Evolutionary conservation across 1,139 yeast genomes (phyloP).

Genomic region (Meyerozyma carpophila): DNA sequence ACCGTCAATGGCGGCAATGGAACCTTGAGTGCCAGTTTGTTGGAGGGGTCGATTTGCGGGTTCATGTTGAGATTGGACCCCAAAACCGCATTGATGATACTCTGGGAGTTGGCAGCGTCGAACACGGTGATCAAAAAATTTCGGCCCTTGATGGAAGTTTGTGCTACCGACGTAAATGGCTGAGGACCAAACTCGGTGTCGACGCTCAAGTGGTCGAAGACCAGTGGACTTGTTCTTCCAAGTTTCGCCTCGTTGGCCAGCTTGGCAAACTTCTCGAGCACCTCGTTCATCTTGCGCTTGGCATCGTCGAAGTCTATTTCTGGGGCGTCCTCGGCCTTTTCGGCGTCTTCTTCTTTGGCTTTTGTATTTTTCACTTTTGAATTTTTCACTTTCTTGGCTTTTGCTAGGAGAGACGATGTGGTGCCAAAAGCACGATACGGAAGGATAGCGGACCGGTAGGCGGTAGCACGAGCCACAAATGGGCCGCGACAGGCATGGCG

Average conservation of each 20-base stretch:
- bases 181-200: conserved; percentile 42
- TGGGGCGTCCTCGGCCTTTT: conserved; percentile 14
- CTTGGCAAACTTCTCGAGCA: conserved; percentile 51
- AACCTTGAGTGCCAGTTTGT: conserved; percentile 68
- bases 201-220: conserved; percentile 59
- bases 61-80: conserved; percentile 68
- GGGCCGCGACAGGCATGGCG: neutral
- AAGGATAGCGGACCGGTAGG: neutral
- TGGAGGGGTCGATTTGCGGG: conserved; percentile 69
- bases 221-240: conserved; percentile 62
- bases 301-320: conserved; percentile 36
- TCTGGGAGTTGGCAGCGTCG: conserved; percentile 69
- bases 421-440: conserved; percentile 1
- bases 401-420: conserved; percentile 5
- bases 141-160: conserved; percentile 70
- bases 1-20: conserved; percentile 73
- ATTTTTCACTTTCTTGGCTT: conserved; percentile 14
- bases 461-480: neutral
- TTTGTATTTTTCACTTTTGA: conserved; percentile 4
- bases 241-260: conserved; percentile 56
- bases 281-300: conserved; percentile 40
- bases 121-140: conserved; percentile 71
- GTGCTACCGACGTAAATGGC: conserved; percentile 63
- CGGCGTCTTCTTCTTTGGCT: conserved; percentile 12
- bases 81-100: conserved; percentile 64